These are phyloP conservation scores for Tillandsia fasciculata DNA, from an alignment of 176 grass and related monocot species.

Conservation along the genomic window DNA sequence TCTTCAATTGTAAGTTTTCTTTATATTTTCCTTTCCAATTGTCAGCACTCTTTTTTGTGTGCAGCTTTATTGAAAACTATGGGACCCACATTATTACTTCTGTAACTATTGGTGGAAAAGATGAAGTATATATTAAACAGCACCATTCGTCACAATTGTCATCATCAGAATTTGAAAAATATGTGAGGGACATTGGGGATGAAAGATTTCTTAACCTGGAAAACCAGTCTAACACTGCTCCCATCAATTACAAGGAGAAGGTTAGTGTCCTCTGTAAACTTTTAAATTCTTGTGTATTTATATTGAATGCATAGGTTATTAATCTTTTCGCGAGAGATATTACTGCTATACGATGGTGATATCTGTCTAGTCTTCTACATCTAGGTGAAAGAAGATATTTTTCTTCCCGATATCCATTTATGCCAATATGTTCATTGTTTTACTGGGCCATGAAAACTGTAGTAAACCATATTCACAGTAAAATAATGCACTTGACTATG, in stretches of 20 bases:
- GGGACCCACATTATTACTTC: conserved; percentile 93
- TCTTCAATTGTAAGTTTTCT: conserved; percentile 6
- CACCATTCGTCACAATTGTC: conserved; percentile 93
- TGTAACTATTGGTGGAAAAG: conserved; percentile 91
- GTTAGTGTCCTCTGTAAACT: conserved; percentile 30
- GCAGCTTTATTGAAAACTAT: conserved; percentile 93
- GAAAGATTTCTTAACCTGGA: conserved; percentile 73
- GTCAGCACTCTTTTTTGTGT: conserved; percentile 20
- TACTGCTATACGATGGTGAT: background rate
- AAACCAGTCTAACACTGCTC: conserved; percentile 45
- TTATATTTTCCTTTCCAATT: conserved; percentile 6
- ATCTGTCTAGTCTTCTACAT: no score
- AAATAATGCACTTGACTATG: no score
- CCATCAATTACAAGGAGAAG: conserved; percentile 79
- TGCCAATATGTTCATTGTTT: no score
- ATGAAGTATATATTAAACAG: conserved; percentile 97
- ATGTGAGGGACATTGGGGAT: conserved; percentile 71
- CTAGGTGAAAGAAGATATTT: no score
- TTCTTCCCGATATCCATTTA: no score
- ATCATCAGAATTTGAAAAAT: conserved; percentile 75
- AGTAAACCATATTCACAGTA: no score
- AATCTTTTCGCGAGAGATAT: background rate
- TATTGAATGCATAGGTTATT: background rate
- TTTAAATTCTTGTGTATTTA: background rate
- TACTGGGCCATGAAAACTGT: no score